Conservation (phyloP, 257 asterid genomes). For the Nicotiana benthamiana region DNA sequence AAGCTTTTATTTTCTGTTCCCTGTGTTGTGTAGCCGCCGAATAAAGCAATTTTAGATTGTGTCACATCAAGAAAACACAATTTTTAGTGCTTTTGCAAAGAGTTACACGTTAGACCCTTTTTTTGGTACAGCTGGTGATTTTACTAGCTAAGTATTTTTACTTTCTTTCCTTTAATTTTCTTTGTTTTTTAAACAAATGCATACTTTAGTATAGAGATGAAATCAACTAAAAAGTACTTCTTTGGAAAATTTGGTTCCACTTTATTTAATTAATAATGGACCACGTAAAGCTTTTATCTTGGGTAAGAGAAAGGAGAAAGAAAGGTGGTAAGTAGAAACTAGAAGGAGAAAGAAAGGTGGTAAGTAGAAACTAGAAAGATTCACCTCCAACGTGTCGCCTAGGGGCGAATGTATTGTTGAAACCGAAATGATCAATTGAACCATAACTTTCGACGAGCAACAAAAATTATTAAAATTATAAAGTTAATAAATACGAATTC, state of each 20-base stretch:
- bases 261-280: not conserved
- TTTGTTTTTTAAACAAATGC: not conserved
- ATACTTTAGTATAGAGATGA: not conserved
- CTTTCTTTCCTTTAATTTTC: not conserved
- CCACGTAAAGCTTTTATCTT: not conserved
- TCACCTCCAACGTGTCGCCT: no score
- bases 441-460: no score
- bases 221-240: not conserved
- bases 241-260: not conserved
- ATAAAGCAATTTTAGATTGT: not conserved
- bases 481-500: accelerated
- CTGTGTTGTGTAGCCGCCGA: not conserved
- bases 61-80: not conserved
- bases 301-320: not conserved
- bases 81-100: not conserved
- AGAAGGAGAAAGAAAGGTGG: no score
- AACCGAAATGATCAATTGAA: no score
- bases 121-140: not conserved
- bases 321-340: no score
- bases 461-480: no score
- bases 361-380: no score
- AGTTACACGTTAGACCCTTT: not conserved
- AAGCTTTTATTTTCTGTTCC: not conserved
- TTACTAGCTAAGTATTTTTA: not conserved
- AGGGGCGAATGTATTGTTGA: no score